phyloP scores from a whole-genome alignment of 2,329 filamentous ascomycete species.

The Penicillium sp. region DNA sequence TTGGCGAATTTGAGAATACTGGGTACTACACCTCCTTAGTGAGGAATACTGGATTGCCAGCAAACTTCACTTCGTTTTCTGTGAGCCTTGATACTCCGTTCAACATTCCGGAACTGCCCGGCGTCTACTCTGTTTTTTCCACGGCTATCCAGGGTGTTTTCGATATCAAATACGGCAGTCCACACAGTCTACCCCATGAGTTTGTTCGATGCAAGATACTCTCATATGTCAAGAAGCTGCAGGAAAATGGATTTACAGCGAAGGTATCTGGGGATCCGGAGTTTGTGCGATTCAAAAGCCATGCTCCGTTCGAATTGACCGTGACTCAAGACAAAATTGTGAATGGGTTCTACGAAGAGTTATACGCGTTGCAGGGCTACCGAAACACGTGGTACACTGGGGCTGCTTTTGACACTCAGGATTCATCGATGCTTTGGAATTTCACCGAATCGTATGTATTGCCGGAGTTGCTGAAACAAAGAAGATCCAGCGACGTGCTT shows the following conservation, averaged over 20 bases:
- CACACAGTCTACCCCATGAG: conserved; percentile 15
- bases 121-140: conserved; percentile 22
- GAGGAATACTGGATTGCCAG: conserved; percentile 37
- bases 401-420: conserved; percentile 21
- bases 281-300: conserved; percentile 35
- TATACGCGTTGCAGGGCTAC: conserved; percentile 44
- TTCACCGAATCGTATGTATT: conserved; percentile 8
- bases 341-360: conserved; percentile 41
- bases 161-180: conserved; percentile 19
- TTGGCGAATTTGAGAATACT: conserved; percentile 37
- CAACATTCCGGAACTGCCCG: conserved; percentile 23
- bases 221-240: conserved; percentile 14
- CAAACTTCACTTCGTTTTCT: conserved; percentile 5
- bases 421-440: conserved; percentile 16
- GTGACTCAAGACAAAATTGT: conserved; percentile 34
- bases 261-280: conserved; percentile 20
- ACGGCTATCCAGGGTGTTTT: conserved; percentile 19
- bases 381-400: conserved; percentile 47
- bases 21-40: conserved; percentile 41
- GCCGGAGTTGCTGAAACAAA: conserved; percentile 4
- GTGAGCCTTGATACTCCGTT: conserved; percentile 2
- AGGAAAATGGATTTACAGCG: conserved; percentile 13
- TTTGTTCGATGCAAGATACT: conserved; percentile 29
- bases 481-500: not conserved
- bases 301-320: conserved; percentile 38